Evolutionary conservation across 345 rosid species (phyloP).

Genomic region (Trapa bicornis): DNA sequence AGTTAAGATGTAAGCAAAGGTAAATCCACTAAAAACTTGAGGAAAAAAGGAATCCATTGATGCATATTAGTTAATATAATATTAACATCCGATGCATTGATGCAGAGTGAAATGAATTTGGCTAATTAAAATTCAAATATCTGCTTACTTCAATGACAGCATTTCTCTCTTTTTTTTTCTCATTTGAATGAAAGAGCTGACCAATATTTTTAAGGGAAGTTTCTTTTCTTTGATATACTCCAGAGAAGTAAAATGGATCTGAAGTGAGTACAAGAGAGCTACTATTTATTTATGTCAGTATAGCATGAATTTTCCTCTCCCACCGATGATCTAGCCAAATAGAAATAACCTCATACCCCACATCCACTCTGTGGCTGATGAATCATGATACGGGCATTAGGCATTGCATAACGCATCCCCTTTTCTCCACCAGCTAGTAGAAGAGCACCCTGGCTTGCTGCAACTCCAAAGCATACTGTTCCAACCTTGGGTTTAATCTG

Average conservation of each 20-base stretch:
- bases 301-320: slow-evolving; percentile 6
- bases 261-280: neutral
- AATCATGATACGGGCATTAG: slow-evolving; percentile 85
- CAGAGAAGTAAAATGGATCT: neutral
- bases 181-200: neutral
- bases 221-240: neutral
- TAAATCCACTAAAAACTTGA: neutral
- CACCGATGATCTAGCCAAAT: slow-evolving; percentile 1
- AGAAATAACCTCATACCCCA: slow-evolving; percentile 41
- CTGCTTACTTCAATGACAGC: neutral
- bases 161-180: neutral
- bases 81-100: neutral
- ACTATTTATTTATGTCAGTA: neutral
- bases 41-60: neutral
- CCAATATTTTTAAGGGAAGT: neutral
- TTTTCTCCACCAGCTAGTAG: slow-evolving; percentile 95
- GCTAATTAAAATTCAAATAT: neutral
- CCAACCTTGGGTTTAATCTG: slow-evolving; percentile 95
- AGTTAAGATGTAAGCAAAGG: neutral
- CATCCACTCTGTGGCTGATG: slow-evolving; percentile 92
- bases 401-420: slow-evolving; percentile 96
- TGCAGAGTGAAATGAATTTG: neutral
- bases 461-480: slow-evolving; percentile 86
- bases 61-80: neutral
- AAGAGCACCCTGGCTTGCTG: slow-evolving; percentile 91